Evolutionary conservation across 2,329 filamentous ascomycete species (phyloP).

Genomic region (Fusarium sp.): DNA sequence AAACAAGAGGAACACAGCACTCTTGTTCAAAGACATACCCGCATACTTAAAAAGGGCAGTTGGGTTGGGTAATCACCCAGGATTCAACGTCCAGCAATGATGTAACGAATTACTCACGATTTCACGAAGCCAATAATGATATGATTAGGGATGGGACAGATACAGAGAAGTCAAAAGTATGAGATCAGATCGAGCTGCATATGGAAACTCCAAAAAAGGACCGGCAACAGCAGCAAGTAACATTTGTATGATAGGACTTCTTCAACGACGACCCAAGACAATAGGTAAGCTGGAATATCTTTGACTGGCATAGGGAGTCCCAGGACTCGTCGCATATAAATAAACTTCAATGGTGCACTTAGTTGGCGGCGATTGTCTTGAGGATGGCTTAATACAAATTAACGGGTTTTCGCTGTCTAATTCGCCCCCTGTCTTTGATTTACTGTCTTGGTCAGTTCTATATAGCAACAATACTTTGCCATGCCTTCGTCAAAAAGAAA

Average conservation of each 20-base stretch:
- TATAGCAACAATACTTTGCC: constrained; percentile 21
- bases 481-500: neutral
- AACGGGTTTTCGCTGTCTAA: neutral
- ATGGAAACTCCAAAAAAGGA: neutral
- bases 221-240: neutral
- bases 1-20: constrained; percentile 42
- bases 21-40: constrained; percentile 21
- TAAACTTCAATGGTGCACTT: neutral
- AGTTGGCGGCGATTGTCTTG: neutral
- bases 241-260: neutral
- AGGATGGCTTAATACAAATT: neutral
- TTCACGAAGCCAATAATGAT: constrained; percentile 27
- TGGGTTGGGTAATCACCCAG: neutral
- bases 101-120: constrained; percentile 35
- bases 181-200: constrained; percentile 5
- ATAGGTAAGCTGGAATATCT: neutral
- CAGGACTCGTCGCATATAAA: neutral
- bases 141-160: constrained; percentile 7
- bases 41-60: neutral
- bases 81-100: constrained; percentile 31
- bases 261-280: neutral
- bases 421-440: neutral
- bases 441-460: constrained; percentile 1
- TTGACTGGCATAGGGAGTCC: neutral
- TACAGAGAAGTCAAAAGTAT: constrained; percentile 20